Evolutionary conservation across 306 rosid species (phyloP).

Genomic region (Cicer yamashitae): DNA sequence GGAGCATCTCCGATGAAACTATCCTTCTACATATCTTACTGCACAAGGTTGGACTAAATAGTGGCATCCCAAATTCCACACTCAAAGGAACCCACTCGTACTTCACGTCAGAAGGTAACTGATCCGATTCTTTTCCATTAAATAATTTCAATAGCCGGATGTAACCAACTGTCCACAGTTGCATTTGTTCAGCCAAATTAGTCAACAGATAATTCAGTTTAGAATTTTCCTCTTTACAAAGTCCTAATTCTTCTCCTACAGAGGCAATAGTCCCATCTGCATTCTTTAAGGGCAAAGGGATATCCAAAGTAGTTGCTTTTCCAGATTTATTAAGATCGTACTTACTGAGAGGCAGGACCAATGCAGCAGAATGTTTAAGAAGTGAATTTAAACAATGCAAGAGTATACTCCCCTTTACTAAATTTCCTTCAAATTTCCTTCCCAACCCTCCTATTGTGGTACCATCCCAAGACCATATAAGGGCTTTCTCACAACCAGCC

Average conservation of each 20-base stretch:
- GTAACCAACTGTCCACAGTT: conserved; percentile 88
- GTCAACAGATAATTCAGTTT: conserved; percentile 67
- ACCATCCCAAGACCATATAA: conserved; percentile 97
- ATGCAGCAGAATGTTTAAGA: conserved; percentile 82
- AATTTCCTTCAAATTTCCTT: conserved; percentile 80
- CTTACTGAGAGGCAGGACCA: conserved; percentile 88
- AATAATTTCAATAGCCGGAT: conserved; percentile 78
- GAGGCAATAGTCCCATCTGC: conserved; percentile 72
- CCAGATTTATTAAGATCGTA: conserved; percentile 78
- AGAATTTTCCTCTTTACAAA: conserved; percentile 64
- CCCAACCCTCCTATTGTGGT: conserved; percentile 86
- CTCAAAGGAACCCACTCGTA: conserved; percentile 96
- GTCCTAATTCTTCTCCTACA: conserved; percentile 73
- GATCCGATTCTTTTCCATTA: conserved; percentile 59
- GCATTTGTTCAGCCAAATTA: conserved; percentile 67
- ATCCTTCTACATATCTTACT: conserved; percentile 76
- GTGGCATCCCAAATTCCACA: conserved; percentile 90
- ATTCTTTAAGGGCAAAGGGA: conserved; percentile 90
- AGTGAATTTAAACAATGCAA: conserved; percentile 90
- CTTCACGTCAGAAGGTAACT: conserved; percentile 59
- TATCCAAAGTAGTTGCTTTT: conserved; percentile 71
- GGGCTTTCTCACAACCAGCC: conserved; percentile 94
- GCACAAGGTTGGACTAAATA: conserved; percentile 85
- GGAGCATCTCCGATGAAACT: conserved; percentile 83
- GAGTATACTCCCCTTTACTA: conserved; percentile 82